Percentiles rank a stretch among this genome's conserved stretches.
These are phyloP conservation scores for Calonectria pseudoreteaudii DNA, from an alignment of 2,329 filamentous ascomycete species.

Conservation along the genomic window DNA sequence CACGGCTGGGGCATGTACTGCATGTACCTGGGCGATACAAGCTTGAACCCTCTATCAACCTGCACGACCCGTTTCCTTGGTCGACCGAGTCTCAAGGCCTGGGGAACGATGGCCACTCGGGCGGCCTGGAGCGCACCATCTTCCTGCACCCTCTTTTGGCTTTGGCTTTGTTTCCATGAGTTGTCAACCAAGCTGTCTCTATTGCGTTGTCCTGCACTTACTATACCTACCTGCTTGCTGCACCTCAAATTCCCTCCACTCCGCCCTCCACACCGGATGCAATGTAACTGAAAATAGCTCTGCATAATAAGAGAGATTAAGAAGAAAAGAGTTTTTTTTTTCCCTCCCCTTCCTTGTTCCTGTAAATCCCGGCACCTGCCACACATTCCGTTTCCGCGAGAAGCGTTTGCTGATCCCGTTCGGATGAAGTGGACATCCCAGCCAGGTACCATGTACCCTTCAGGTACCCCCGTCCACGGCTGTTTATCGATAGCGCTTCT, in stretches of 20 bases:
- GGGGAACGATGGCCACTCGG: slow-evolving; percentile 36
- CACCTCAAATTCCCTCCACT: slow-evolving; percentile 8
- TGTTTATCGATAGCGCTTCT: slow-evolving; percentile 46
- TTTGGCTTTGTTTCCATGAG: slow-evolving; percentile 7
- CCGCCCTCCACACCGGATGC: neutral
- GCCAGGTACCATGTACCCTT: slow-evolving; percentile 16
- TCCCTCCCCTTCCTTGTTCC: neutral
- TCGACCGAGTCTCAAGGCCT: slow-evolving; percentile 27
- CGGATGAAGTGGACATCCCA: neutral
- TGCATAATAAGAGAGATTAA: neutral
- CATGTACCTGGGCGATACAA: slow-evolving; percentile 35
- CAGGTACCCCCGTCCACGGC: slow-evolving; percentile 27
- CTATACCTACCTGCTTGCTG: slow-evolving; percentile 8
- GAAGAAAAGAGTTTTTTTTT: neutral
- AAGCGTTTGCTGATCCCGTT: slow-evolving; percentile 15
- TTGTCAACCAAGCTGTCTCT: neutral
- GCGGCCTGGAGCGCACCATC: slow-evolving; percentile 31
- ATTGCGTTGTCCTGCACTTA: slow-evolving; percentile 18
- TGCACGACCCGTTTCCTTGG: slow-evolving; percentile 5
- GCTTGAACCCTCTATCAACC: slow-evolving; percentile 5
- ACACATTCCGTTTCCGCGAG: neutral
- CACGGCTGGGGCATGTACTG: neutral
- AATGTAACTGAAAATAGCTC: slow-evolving; percentile 9
- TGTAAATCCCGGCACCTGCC: slow-evolving; percentile 7
- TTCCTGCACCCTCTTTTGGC: slow-evolving; percentile 25